Conservation (phyloP, 2,329 filamentous ascomycete species). For the Diaporthe ilicicola region DNA sequence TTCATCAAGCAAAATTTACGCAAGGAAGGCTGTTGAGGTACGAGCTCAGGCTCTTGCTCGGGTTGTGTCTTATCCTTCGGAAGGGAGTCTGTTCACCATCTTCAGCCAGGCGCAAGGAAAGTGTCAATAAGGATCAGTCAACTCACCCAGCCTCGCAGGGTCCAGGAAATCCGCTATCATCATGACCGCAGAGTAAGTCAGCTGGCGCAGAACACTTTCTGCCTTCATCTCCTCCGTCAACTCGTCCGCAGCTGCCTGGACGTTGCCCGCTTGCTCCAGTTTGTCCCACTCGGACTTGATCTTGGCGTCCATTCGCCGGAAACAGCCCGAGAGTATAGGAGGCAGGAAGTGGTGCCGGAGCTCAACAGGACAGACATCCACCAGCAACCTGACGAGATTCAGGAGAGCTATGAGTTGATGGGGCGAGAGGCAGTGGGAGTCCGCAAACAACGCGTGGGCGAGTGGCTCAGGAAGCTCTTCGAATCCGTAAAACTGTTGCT, state of each 20-base stretch:
- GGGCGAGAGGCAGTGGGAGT: conserved; percentile 83
- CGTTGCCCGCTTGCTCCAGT: conserved; percentile 69
- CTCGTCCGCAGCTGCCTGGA: conserved; percentile 75
- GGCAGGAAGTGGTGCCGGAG: conserved; percentile 84
- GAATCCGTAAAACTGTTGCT: conserved; percentile 91
- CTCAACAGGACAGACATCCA: conserved; percentile 88
- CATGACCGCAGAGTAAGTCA: conserved; percentile 91
- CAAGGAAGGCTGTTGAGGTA: conserved; percentile 63
- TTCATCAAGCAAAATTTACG: conserved; percentile 84
- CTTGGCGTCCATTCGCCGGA: conserved; percentile 86
- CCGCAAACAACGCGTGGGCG: conserved; percentile 82
- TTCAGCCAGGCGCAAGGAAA: conserved; percentile 22
- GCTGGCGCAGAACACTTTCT: conserved; percentile 91
- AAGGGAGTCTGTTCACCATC: conserved; percentile 13
- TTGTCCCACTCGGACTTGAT: conserved; percentile 87
- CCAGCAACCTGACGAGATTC: conserved; percentile 85
- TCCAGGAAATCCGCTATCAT: conserved; percentile 92
- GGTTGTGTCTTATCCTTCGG: conserved; percentile 15
- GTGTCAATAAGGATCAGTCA: neutral
- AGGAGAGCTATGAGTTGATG: conserved; percentile 95
- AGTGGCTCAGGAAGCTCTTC: conserved; percentile 82
- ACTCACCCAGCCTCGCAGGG: conserved; percentile 71
- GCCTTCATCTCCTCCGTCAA: conserved; percentile 97
- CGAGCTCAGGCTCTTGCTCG: conserved; percentile 1
- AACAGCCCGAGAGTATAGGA: conserved; percentile 81